Evolutionary conservation across 768 basidiomycete species (phyloP), one percentile per base, ranked within the genome.

Genomic region (Tremella yokohamensis): DNA sequence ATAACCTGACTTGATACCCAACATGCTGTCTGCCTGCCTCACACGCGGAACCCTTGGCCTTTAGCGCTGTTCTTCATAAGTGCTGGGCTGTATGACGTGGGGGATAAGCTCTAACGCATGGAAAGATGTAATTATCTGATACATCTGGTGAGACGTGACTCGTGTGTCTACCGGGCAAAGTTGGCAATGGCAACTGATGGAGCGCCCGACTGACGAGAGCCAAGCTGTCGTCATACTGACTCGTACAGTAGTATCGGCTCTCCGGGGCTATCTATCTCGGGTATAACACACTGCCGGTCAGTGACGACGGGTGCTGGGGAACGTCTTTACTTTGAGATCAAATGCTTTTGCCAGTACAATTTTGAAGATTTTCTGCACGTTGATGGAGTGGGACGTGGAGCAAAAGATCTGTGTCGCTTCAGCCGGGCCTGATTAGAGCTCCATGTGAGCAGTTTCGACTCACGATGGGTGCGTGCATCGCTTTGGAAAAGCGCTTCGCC

Each of bases 341-440:
- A 98, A 98, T 29, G 93, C 92, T 64, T 78, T 76, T 6, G 76
- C 77, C 16, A 78, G 64, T 11, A 78, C 75, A 49, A 76, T 76
- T 61, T 98, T 78, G 76, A 78, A 78, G 49, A 77, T 77, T 82
- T 99, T 99, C 81, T 99, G 96, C 54, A 99, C 94, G 78, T 99
- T 99, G 81, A 98, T 96, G 61, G 93, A 93, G 64, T 94, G 93
- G 49, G 90, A 90, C 49, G 96, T 99, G 51, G 94, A 97, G 79
- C 94, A 99, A 79, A 98, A 99, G 77, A 99, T 96, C 75, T 76
- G 45, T 6, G 16, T n/a, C 15, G 19, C 48, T 24, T 4, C 47
- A 44, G 34, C 37, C 2, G 16, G 22, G 22, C n/a, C 25, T 38
- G 11, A 6, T 18, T 8, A 16, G 42, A 22, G 4, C 15, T 45